Conservation (phyloP, 2,329 filamentous ascomycete genomes). For the Thielaviopsis populi region DNA sequence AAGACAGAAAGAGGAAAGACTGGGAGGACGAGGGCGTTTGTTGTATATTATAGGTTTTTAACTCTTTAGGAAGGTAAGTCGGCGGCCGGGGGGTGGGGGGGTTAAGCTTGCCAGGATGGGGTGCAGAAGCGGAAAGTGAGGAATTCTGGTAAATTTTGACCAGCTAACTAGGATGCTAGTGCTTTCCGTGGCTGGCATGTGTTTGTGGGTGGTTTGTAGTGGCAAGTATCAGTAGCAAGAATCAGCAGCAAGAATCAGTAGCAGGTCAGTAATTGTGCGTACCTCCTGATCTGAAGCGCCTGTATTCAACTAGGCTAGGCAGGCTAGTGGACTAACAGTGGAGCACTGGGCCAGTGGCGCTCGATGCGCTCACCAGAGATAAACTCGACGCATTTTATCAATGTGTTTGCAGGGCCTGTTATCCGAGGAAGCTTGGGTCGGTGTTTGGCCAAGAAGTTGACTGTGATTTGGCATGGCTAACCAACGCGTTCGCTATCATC, state of each 20-base stretch:
- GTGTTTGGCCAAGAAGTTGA: neutral
- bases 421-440: neutral
- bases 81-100: conserved; percentile 1
- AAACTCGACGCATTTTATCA: neutral
- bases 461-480: neutral
- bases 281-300: conserved; percentile 1
- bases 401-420: neutral
- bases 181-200: conserved; percentile 9
- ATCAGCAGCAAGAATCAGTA: no score
- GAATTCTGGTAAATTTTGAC: conserved; percentile 7
- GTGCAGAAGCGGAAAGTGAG: conserved; percentile 1
- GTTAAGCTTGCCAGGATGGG: neutral
- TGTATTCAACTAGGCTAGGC: neutral
- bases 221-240: neutral
- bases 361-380: neutral
- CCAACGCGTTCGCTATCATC: neutral
- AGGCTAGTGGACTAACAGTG: conserved; percentile 1
- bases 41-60: conserved; percentile 12
- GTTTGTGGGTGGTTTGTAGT: neutral
- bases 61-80: neutral
- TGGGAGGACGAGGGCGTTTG: conserved; percentile 11
- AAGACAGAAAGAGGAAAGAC: conserved; percentile 16
- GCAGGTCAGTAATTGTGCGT: neutral
- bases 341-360: neutral
- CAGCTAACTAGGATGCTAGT: conserved; percentile 8